phyloP scores from a whole-genome alignment of 805 yeast species.

The Pichia ethanolica region DNA sequence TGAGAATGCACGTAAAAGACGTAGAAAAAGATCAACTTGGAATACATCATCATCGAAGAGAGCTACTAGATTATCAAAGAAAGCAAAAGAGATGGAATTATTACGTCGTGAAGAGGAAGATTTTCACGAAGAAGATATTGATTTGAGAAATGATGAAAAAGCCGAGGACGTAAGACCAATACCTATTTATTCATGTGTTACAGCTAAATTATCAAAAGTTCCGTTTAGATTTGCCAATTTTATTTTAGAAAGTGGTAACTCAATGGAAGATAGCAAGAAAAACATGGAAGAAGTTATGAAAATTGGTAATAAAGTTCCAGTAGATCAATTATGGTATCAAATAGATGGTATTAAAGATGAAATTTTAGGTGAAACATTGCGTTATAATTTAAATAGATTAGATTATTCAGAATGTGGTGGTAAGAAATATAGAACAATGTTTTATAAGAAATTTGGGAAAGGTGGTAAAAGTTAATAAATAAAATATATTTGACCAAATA shows the following conservation, averaged over 20 bases:
- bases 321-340: conserved; percentile 74
- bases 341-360: conserved; percentile 72
- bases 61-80: conserved; percentile 20
- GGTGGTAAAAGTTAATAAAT: conserved; percentile 1
- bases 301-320: conserved; percentile 52
- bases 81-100: conserved; percentile 9
- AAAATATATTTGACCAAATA: no score
- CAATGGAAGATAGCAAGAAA: conserved; percentile 45
- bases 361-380: conserved; percentile 51
- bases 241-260: conserved; percentile 56
- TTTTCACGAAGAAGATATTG: conserved; percentile 15
- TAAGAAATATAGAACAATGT: conserved; percentile 9
- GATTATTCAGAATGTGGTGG: conserved; percentile 31
- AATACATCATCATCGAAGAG: conserved; percentile 20
- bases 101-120: conserved; percentile 14
- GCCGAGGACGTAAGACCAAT: conserved; percentile 36
- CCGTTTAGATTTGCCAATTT: conserved; percentile 61
- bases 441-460: conserved; percentile 5
- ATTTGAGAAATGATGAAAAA: conserved; percentile 21
- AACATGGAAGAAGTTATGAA: conserved; percentile 56
- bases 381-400: conserved; percentile 43
- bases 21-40: conserved; percentile 21
- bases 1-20: conserved; percentile 20
- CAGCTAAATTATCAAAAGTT: conserved; percentile 57
- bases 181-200: conserved; percentile 49